Percentiles rank a stretch among this genome's conserved stretches.
Conservation (phyloP, 1,284 basidiomycete species). For the Cutaneotrichosporon sp. region DNA sequence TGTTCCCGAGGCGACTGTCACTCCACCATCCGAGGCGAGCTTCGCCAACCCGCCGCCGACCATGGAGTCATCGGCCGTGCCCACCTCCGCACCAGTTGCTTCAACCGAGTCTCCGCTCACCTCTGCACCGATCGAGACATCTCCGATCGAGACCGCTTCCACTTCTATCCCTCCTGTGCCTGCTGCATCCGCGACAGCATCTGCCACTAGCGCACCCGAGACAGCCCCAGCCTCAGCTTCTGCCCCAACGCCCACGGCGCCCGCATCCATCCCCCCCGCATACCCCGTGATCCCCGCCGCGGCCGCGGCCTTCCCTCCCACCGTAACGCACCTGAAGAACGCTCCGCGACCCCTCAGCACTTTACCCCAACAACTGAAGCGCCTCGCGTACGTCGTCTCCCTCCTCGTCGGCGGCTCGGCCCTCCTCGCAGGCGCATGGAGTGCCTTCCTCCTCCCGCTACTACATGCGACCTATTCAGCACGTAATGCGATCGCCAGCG, state of each 20-base stretch:
- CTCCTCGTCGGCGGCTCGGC: slow-evolving; percentile 44
- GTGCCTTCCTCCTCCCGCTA: slow-evolving; percentile 46
- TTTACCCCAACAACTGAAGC: slow-evolving; percentile 32
- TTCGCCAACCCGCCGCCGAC: neutral
- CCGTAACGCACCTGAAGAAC: slow-evolving; percentile 5
- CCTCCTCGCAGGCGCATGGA: slow-evolving; percentile 42
- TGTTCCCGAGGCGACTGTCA: neutral
- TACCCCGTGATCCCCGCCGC: slow-evolving; percentile 1
- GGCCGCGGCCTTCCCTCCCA: slow-evolving; percentile 3
- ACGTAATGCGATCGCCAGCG: slow-evolving; percentile 40
- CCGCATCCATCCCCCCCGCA: neutral
- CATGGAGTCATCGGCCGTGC: neutral
- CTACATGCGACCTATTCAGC: slow-evolving; percentile 50
- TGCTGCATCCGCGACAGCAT: neutral
- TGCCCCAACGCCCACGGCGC: neutral
- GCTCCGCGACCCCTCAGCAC: slow-evolving; percentile 16
- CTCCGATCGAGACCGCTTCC: neutral
- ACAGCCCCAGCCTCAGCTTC: neutral
- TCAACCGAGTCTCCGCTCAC: too few species aligned
- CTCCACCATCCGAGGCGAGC: neutral
- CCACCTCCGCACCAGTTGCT: neutral
- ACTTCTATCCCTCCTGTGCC: neutral
- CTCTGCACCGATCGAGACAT: too few species aligned
- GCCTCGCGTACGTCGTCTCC: slow-evolving; percentile 44
- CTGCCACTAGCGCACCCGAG: neutral